Evolutionary conservation across 495 filamentous ascomycete species (phyloP), one percentile per base, ranked within the genome.

Genomic region (Aspergillus homomorphus): DNA sequence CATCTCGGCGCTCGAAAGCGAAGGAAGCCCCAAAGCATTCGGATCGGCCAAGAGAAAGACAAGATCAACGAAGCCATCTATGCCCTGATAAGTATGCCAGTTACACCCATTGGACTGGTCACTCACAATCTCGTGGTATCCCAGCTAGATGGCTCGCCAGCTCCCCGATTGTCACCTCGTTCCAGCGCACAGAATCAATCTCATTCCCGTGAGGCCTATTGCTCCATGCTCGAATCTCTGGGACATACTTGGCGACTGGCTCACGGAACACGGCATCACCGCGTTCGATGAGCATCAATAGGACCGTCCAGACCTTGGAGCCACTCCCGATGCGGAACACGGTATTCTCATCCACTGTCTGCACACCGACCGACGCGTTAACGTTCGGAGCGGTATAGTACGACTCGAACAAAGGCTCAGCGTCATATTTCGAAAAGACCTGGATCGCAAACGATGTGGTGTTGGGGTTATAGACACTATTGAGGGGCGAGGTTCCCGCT

Each of bases 131-230:
- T 62, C 80, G 67, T 16, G 72, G 61, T 23, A 82, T 72, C 3
- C 81, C 83, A 12, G 81, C 71, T 50, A 80, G 60, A 53, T 86
- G 83, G 55, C 75, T 77, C 0, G 80, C 80, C 33, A 87, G 60
- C 10, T 75, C 70, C 2, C 79, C 77, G 15, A 86, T 68, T 0
- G 82, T 86, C 28, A 85, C 69, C 21, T 80, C 74, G 20, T 77
- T 68, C 84, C 84, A 87, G 16, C 69, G 66, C 28, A 82, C 70
- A 30, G 58, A 54, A 45, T 71, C 62, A 42, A 69, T 67, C 8
- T 67, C 71, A 62, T 84, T 38, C 33, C 33, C 5, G 15, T 69
- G 2, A 57, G 54, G 9, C n/a, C 3, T 22, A 59, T 33, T 19
- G 45, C 28, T 38, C 2, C 45, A 45, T n/a, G 42, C 23, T 14